phyloP scores from a whole-genome alignment of 2,329 filamentous ascomycete species.

The Aureobasidium leucospermi region DNA sequence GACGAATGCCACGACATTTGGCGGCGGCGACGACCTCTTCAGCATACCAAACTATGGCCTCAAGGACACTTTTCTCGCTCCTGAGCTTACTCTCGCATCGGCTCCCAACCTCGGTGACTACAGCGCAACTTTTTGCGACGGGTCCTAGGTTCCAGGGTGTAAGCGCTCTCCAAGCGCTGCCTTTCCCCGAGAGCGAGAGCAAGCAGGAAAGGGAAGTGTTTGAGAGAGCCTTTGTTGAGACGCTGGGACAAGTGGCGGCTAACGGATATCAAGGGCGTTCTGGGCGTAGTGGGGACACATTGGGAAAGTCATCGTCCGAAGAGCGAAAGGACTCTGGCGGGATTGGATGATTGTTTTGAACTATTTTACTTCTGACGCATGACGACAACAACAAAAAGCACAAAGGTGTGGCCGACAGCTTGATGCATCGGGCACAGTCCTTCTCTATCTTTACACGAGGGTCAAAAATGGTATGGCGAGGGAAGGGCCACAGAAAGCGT shows the following conservation, averaged over 20 bases:
- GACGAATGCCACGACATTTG: constrained; percentile 9
- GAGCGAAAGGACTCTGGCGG: constrained; percentile 13
- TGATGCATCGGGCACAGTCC: not conserved
- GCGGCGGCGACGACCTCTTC: constrained; percentile 6
- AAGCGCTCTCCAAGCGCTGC: constrained; percentile 18
- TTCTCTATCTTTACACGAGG: not conserved
- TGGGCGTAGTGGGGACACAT: constrained; percentile 7
- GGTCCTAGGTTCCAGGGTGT: constrained; percentile 15
- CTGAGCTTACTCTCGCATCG: constrained; percentile 14
- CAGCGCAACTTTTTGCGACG: constrained; percentile 18
- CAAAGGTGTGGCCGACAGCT: constrained; percentile 1
- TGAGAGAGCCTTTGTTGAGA: not conserved
- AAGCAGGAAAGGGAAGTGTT: constrained; percentile 11
- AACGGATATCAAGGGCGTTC: constrained; percentile 13
- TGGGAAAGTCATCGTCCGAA: constrained; percentile 8
- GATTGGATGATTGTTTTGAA: constrained; percentile 8
- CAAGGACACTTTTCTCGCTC: constrained; percentile 13
- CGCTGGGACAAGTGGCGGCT: not conserved
- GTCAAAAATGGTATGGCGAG: not conserved
- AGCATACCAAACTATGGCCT: constrained; percentile 9
- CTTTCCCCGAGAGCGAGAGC: constrained; percentile 9
- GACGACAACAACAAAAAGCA: constrained; percentile 13
- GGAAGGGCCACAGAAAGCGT: not conserved
- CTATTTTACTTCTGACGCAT: constrained; percentile 4
- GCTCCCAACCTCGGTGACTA: constrained; percentile 17